phyloP scores from a whole-genome alignment of 1,284 basidiomycete species.

The Ganoderma resinaceum region DNA sequence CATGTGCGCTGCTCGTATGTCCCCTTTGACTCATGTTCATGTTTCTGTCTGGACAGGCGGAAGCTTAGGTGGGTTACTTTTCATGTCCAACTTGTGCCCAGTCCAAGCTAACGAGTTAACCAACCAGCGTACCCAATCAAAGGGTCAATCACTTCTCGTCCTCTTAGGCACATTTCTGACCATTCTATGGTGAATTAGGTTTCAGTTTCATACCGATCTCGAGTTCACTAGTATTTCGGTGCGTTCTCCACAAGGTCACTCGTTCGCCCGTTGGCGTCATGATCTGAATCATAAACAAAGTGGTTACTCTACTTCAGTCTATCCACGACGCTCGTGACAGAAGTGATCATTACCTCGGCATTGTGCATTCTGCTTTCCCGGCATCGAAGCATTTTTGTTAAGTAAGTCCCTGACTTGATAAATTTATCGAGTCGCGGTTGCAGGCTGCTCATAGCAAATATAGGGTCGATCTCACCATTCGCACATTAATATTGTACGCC shows the following conservation, averaged over 20 bases:
- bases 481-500: constrained; percentile 24
- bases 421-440: background rate
- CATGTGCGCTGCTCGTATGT: background rate
- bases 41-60: background rate
- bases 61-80: background rate
- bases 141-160: background rate
- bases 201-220: background rate
- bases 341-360: constrained; percentile 10
- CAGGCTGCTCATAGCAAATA: background rate
- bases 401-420: background rate
- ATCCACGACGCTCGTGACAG: background rate
- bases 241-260: background rate
- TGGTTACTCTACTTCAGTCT: constrained; percentile 17
- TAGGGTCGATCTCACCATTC: constrained; percentile 23
- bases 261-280: no score
- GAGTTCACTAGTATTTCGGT: background rate
- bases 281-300: background rate
- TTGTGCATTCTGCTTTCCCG: constrained; percentile 7
- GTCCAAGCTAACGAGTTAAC: background rate
- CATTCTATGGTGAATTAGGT: background rate
- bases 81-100: no score
- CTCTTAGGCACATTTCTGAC: background rate
- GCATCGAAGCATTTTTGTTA: background rate
- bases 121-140: background rate
- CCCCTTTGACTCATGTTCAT: background rate